phyloP scores from a whole-genome alignment of 2,329 filamentous ascomycete species.

The Clonostachys chloroleuca region DNA sequence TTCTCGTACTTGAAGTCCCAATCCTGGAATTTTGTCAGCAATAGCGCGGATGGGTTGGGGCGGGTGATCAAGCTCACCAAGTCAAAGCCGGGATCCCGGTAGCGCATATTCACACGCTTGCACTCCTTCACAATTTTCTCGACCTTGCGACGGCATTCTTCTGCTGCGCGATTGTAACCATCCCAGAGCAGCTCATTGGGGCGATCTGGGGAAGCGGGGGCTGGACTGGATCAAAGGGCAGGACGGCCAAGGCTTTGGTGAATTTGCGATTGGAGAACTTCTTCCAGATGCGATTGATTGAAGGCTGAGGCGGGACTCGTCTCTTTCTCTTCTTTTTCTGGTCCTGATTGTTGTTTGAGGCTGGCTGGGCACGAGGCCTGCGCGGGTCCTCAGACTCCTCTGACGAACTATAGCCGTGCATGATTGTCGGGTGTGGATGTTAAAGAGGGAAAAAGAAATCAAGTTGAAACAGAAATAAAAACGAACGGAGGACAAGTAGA shows the following conservation, averaged over 20 bases:
- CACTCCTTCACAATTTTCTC: conserved; percentile 62
- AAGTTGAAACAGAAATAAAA: too few relatives aligned
- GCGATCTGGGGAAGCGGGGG: conserved; percentile 41
- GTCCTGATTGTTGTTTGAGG: conserved; percentile 21
- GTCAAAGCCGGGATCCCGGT: conserved; percentile 62
- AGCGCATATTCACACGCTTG: conserved; percentile 72
- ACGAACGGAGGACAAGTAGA: too few relatives aligned
- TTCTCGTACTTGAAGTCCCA: conserved; percentile 65
- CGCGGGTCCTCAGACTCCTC: conserved; percentile 43
- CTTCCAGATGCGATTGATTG: conserved; percentile 64
- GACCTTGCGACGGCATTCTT: conserved; percentile 59
- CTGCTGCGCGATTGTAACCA: conserved; percentile 59
- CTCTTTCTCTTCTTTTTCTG: conserved; percentile 52
- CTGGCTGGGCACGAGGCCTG: conserved; percentile 25
- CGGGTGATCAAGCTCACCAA: conserved; percentile 31
- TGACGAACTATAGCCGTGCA: conserved; percentile 45
- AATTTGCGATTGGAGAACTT: conserved; percentile 55
- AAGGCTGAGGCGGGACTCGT: conserved; percentile 57
- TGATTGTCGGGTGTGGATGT: conserved; percentile 5
- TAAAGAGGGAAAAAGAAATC: neutral
- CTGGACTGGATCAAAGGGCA: conserved; percentile 58
- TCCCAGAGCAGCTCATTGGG: conserved; percentile 56
- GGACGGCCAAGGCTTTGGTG: conserved; percentile 59
- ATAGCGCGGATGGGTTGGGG: conserved; percentile 4
- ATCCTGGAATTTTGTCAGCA: conserved; percentile 32